phyloP scores from a whole-genome alignment of 176 grass and related monocot species.

The Secale cereale region DNA sequence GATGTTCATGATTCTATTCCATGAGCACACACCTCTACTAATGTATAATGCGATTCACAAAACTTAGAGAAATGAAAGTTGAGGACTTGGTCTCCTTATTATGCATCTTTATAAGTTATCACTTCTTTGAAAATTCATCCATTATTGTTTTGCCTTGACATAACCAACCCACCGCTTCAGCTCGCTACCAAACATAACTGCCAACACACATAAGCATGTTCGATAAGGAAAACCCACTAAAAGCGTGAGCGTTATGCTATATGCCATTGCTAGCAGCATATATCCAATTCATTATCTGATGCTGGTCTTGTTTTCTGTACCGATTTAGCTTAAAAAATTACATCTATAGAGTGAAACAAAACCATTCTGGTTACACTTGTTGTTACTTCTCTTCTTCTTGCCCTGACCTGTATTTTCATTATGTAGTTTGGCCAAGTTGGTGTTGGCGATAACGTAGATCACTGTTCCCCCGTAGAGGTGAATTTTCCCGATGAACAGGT shows the following conservation, averaged over 20 bases:
- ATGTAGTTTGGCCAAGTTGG: conserved; percentile 77
- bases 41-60: background rate
- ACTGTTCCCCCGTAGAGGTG: conserved; percentile 58
- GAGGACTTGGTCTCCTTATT: background rate
- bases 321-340: background rate
- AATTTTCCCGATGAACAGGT: conserved; percentile 64
- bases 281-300: background rate
- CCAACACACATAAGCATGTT: background rate
- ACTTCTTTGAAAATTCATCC: background rate
- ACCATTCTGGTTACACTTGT: background rate
- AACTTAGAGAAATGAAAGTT: background rate
- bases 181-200: conserved; percentile 1
- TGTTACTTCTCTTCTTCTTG: background rate
- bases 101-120: background rate
- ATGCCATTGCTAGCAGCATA: background rate
- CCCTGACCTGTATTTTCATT: background rate
- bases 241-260: background rate
- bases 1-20: background rate
- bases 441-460: conserved; percentile 47
- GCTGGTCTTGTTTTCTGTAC: background rate
- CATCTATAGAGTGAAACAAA: background rate
- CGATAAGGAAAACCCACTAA: background rate
- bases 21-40: background rate
- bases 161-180: background rate
- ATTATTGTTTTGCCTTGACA: background rate